Evolutionary conservation across 371 early-diverging fungal species (phyloP).

Genomic region (Saksenaea vasiformis): DNA sequence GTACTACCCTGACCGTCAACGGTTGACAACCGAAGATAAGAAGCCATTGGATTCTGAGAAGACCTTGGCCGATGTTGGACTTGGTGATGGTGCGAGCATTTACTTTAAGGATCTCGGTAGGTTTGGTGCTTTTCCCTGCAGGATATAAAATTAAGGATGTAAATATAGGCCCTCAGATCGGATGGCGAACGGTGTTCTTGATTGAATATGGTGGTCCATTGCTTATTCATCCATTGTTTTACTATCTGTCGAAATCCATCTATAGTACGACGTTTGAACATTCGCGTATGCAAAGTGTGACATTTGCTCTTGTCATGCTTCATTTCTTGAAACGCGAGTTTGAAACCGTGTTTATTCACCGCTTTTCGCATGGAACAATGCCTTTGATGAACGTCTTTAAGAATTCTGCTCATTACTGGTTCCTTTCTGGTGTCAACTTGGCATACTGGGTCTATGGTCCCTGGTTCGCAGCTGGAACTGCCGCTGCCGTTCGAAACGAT

Average conservation of each 20-base stretch:
- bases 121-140: neutral
- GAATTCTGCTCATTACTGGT: slow-evolving; percentile 94
- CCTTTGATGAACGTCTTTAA: slow-evolving; percentile 91
- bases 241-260: slow-evolving; percentile 64
- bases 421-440: slow-evolving; percentile 84
- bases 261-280: slow-evolving; percentile 65
- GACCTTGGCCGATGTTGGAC: slow-evolving; percentile 55
- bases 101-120: slow-evolving; percentile 84
- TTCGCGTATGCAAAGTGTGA: slow-evolving; percentile 67
- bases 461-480: slow-evolving; percentile 59
- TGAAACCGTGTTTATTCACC: slow-evolving; percentile 93
- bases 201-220: slow-evolving; percentile 95
- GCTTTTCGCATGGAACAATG: slow-evolving; percentile 95
- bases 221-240: slow-evolving; percentile 85
- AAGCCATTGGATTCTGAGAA: slow-evolving; percentile 59
- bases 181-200: slow-evolving; percentile 93
- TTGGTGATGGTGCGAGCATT: slow-evolving; percentile 67
- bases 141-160: neutral
- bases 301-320: slow-evolving; percentile 69
- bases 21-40: slow-evolving; percentile 65
- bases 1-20: slow-evolving; percentile 76
- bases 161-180: slow-evolving; percentile 82
- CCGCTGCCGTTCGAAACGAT: slow-evolving; percentile 51
- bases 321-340: slow-evolving; percentile 94
- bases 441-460: slow-evolving; percentile 89